Base-by-base conservation (phyloP, 768 basidiomycete species). In the Pulveroboletus sp. region DNA sequence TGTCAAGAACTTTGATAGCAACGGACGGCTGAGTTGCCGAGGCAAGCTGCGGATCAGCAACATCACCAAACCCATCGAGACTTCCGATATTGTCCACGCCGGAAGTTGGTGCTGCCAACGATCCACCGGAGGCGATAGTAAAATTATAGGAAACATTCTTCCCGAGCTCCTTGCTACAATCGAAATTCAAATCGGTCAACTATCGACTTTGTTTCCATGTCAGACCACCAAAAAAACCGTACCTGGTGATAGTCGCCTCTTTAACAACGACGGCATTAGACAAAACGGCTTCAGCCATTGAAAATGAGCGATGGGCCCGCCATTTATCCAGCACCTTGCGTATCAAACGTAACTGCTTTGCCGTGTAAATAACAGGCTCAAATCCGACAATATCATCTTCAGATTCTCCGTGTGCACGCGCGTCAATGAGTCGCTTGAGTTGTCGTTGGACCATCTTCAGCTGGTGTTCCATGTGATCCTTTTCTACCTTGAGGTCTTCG, bases 211-310 rank as follows among this genome's bases (percentile, higher is more conserved):
- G 30, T 36, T 43, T 45, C 35, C 13, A 24, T 41, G 24, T 31
- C 18, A 24, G 3, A 18, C 15, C 11, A 26, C 7, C 41, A 51
- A 27, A 35, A 36, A 49, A 8, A 3, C 33, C 77, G 39, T 55
- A 86, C 87, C 89, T 92, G 59, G 96, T 87, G 40, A 97, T 77
- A 67, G 96, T 97, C 6, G 93, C 95, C 70, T 99, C 96, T 69
- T 96, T 94, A 36, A 97, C 74, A 48, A 85, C 65, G 2, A 93
- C 84, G 9, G 94, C 94, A 63, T 80, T 86, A 6, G 86, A 84
- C 45, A 98, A 72, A 21, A 93, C 83, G 27, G 79, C 74, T 70
- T 98, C 94, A 1, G 94, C 91, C 90, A 98, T 95, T 1, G 85
- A 87, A 64, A 96, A 93, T 7, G 86, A 79, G 21, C 87, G 76